Percentiles rank a stretch among this genome's conserved stretches.
Evolutionary conservation across 129 eudicot species (phyloP).

Genomic region (Saposhnikovia divaricata): DNA sequence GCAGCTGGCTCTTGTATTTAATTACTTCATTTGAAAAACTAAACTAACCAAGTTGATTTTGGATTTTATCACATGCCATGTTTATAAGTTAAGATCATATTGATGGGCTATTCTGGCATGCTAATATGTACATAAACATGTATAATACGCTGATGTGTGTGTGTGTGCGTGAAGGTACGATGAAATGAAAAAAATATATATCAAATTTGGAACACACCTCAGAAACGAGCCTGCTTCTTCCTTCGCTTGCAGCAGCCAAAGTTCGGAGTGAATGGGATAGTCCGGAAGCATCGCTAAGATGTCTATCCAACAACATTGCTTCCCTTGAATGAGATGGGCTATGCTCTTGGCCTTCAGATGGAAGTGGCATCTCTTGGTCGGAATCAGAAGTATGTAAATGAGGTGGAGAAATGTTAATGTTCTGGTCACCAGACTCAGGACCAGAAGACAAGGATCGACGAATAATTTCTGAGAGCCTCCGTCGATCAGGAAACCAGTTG

Average conservation of each 20-base stretch:
- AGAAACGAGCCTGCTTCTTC: slow-evolving; percentile 75
- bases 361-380: slow-evolving; percentile 29
- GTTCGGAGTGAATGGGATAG: slow-evolving; percentile 46
- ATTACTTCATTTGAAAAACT: background rate
- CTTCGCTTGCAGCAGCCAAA: slow-evolving; percentile 69
- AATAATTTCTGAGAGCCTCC: slow-evolving; percentile 60
- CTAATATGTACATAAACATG: background rate
- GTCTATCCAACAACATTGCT: slow-evolving; percentile 42
- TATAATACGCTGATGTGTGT: background rate
- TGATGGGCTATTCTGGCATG: background rate
- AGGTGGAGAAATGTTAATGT: slow-evolving; percentile 24
- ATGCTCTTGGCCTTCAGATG: slow-evolving; percentile 41
- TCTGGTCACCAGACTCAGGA: slow-evolving; percentile 40
- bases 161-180: background rate
- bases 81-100: background rate
- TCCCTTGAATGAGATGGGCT: slow-evolving; percentile 33
- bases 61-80: background rate
- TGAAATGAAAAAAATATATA: background rate
- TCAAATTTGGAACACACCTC: slow-evolving; percentile 43
- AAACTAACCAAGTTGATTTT: background rate
- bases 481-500: slow-evolving; percentile 34
- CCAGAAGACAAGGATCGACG: slow-evolving; percentile 50
- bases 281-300: slow-evolving; percentile 46
- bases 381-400: slow-evolving; percentile 32
- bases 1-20: background rate